Evolutionary conservation across 2,329 filamentous ascomycete genomes (phyloP).

Genomic region (Diatrype stigma): DNA sequence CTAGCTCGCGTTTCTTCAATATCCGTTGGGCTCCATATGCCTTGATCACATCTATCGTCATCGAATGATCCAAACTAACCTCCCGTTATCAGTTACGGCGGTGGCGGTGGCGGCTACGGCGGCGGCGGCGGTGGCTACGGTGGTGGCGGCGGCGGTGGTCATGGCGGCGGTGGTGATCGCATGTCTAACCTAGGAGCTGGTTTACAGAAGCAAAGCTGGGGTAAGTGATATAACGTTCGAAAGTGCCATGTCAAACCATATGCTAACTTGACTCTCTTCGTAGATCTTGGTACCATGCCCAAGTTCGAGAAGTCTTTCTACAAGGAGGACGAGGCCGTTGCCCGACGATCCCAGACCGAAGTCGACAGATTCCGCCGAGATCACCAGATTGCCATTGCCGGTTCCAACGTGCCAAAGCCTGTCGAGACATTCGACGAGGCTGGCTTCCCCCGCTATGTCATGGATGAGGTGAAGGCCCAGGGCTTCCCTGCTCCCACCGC

Average conservation of each 20-base stretch:
- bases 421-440: slow-evolving; percentile 98
- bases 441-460: slow-evolving; percentile 93
- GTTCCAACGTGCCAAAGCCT: slow-evolving; percentile 79
- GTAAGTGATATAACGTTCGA: slow-evolving; percentile 47
- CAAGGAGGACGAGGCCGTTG: slow-evolving; percentile 84
- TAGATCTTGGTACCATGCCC: slow-evolving; percentile 73
- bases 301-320: slow-evolving; percentile 99
- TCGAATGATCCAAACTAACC: slow-evolving; percentile 34
- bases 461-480: slow-evolving; percentile 97
- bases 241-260: no score
- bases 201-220: slow-evolving; percentile 85
- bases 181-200: slow-evolving; percentile 89
- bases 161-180: slow-evolving; percentile 78
- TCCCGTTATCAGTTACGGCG: slow-evolving; percentile 36
- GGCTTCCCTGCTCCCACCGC: slow-evolving; percentile 90
- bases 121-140: slow-evolving; percentile 39
- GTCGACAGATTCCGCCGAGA: slow-evolving; percentile 85
- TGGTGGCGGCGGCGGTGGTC: slow-evolving; percentile 39
- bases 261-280: slow-evolving; percentile 15
- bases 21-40: not conserved
- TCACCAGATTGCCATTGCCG: slow-evolving; percentile 79
- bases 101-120: slow-evolving; percentile 35
- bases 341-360: slow-evolving; percentile 68
- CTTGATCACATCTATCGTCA: not conserved
- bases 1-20: not conserved